A percentile compares a stretch with the other conserved stretches of the same genome.
Conservation (phyloP, 345 rosid species). For the Acer campestre region DNA sequence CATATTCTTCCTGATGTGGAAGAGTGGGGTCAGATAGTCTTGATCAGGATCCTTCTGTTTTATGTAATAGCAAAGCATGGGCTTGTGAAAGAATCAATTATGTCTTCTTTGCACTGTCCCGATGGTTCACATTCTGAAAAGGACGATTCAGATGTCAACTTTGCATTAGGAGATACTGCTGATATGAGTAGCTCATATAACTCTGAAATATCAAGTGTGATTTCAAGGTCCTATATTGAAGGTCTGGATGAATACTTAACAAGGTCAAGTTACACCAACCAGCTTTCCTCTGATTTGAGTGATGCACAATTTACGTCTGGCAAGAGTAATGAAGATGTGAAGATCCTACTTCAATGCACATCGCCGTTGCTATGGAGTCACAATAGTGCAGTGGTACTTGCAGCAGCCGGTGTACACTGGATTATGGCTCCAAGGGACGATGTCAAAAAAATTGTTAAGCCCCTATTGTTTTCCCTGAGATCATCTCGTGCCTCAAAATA, state of each 20-base stretch:
- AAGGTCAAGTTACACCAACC: slow-evolving; percentile 49
- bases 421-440: slow-evolving; percentile 83
- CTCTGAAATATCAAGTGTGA: slow-evolving; percentile 46
- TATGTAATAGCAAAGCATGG: slow-evolving; percentile 85
- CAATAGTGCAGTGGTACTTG: slow-evolving; percentile 92
- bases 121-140: slow-evolving; percentile 46
- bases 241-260: slow-evolving; percentile 89
- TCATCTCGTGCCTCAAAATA: slow-evolving; percentile 87
- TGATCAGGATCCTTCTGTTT: slow-evolving; percentile 75
- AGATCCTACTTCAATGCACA: slow-evolving; percentile 84
- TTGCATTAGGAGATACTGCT: slow-evolving; percentile 35
- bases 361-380: slow-evolving; percentile 91
- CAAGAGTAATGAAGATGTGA: slow-evolving; percentile 68
- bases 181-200: slow-evolving; percentile 34
- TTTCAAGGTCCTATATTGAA: slow-evolving; percentile 82
- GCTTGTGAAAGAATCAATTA: slow-evolving; percentile 84
- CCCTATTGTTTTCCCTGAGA: slow-evolving; percentile 83
- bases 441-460: slow-evolving; percentile 78
- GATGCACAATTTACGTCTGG: slow-evolving; percentile 58
- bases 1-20: slow-evolving; percentile 96
- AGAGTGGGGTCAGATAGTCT: slow-evolving; percentile 96
- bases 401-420: slow-evolving; percentile 96
- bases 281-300: slow-evolving; percentile 38
- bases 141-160: slow-evolving; percentile 41
- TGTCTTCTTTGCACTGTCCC: slow-evolving; percentile 59